Conservation (phyloP, 257 asterid genomes). For the Verbena officinalis region DNA sequence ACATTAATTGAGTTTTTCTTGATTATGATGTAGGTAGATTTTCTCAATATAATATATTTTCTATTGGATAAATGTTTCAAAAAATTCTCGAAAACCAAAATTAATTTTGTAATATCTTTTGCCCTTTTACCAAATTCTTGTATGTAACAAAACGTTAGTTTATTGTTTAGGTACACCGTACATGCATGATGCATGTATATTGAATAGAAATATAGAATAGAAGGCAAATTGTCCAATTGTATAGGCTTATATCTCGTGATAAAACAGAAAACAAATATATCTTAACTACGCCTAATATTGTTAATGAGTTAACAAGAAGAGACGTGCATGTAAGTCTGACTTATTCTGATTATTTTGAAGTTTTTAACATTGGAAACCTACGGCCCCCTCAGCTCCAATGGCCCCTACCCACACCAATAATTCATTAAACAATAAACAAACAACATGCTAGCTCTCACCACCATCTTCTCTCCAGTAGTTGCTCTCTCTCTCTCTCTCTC, state of each 20-base stretch:
- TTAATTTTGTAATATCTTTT: too few species aligned
- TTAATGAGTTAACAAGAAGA: not conserved
- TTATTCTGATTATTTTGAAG: not conserved
- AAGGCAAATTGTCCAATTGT: not conserved
- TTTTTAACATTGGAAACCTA: not conserved
- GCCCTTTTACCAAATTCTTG: too few species aligned
- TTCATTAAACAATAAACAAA: constrained; percentile 11
- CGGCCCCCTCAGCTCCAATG: not conserved
- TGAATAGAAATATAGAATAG: not conserved
- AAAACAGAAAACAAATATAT: not conserved
- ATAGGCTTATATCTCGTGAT: not conserved
- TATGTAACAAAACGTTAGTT: not conserved
- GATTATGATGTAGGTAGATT: too few species aligned
- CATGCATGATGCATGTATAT: too few species aligned
- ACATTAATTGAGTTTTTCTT: too few species aligned
- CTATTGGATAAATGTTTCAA: too few species aligned
- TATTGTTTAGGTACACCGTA: not conserved
- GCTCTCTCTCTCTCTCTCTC: not conserved
- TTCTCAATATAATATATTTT: too few species aligned
- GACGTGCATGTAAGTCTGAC: not conserved
- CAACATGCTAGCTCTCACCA: not conserved
- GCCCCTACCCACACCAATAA: constrained; percentile 21
- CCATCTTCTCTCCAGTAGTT: too few species aligned
- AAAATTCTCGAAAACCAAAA: too few species aligned
- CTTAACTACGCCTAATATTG: not conserved